These are phyloP conservation scores for Santalum album DNA, from an alignment of 164 flowering plant genomes.

Conservation along the genomic window DNA sequence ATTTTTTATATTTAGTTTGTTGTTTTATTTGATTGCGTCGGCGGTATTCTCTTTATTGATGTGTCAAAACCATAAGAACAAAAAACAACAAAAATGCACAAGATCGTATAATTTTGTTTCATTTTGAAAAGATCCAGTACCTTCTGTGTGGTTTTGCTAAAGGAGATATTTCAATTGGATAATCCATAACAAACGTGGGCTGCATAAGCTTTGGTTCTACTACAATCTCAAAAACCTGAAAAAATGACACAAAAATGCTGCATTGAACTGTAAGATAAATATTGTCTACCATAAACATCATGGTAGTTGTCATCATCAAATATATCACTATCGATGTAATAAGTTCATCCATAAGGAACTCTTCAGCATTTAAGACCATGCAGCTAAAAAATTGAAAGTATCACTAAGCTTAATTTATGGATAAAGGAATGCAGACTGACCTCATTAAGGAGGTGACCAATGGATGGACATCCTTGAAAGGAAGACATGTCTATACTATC, in stretches of 20 bases:
- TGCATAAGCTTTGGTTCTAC: slow-evolving; percentile 84
- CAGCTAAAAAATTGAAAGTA: not conserved
- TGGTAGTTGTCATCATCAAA: not conserved
- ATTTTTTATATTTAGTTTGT: too few relatives aligned
- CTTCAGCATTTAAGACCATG: not conserved
- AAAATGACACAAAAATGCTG: not conserved
- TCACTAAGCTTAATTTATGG: not conserved
- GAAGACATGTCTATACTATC: slow-evolving; percentile 37
- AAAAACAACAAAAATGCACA: too few relatives aligned
- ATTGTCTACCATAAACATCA: not conserved
- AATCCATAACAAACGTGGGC: slow-evolving; percentile 95
- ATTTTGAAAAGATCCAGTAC: slow-evolving; percentile 33
- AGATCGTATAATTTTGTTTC: too few relatives aligned
- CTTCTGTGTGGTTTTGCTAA: slow-evolving; percentile 92
- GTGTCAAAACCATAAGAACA: too few relatives aligned
- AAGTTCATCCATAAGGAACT: not conserved
- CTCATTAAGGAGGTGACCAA: slow-evolving; percentile 90
- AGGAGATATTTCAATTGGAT: slow-evolving; percentile 94
- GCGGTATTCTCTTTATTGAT: too few relatives aligned
- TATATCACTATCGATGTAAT: not conserved
- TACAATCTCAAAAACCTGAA: slow-evolving; percentile 76
- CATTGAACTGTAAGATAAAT: not conserved
- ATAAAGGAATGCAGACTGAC: slow-evolving; percentile 22
- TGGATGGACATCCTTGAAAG: slow-evolving; percentile 61
- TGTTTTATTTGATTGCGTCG: too few relatives aligned